Evolutionary conservation across 2,329 filamentous ascomycete genomes (phyloP).

Genomic region (Venturia effusa): DNA sequence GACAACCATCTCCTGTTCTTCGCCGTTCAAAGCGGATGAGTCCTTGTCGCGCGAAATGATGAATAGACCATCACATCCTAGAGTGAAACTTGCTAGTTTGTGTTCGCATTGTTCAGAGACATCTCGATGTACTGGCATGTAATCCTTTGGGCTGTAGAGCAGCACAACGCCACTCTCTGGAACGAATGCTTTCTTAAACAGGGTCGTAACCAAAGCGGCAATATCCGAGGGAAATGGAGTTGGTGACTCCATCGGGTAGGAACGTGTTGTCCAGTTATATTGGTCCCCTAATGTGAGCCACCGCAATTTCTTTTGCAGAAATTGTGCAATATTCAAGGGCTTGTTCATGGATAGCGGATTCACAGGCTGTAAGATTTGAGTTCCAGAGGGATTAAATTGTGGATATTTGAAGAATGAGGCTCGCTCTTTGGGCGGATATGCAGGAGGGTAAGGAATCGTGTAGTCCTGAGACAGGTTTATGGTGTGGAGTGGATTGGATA

Average conservation of each 20-base stretch:
- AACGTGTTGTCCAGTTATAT: constrained; percentile 87
- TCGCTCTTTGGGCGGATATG: constrained; percentile 11
- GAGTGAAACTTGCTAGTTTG: constrained; percentile 72
- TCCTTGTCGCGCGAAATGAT: constrained; percentile 53
- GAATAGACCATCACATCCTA: constrained; percentile 86
- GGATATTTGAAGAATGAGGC: constrained; percentile 42
- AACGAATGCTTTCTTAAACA: constrained; percentile 42
- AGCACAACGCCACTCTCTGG: constrained; percentile 85
- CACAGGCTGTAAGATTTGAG: constrained; percentile 52
- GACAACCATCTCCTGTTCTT: constrained; percentile 21
- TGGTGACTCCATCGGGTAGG: constrained; percentile 57
- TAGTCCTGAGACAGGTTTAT: constrained; percentile 90
- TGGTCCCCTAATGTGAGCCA: constrained; percentile 94
- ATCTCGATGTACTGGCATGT: constrained; percentile 84
- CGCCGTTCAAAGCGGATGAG: not conserved
- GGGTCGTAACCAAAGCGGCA: constrained; percentile 49
- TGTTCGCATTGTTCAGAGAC: constrained; percentile 75
- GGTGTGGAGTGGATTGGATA: constrained; percentile 61
- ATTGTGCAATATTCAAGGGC: constrained; percentile 55
- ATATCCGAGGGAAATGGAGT: constrained; percentile 69
- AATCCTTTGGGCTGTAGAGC: constrained; percentile 82
- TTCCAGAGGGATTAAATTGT: not conserved
- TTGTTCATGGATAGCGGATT: constrained; percentile 49
- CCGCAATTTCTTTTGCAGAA: constrained; percentile 70
- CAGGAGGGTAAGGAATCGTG: constrained; percentile 49